Percentiles rank a stretch among this genome's conserved stretches.
Conservation (phyloP, 805 yeast species). For the Hanseniaspora singularis region DNA sequence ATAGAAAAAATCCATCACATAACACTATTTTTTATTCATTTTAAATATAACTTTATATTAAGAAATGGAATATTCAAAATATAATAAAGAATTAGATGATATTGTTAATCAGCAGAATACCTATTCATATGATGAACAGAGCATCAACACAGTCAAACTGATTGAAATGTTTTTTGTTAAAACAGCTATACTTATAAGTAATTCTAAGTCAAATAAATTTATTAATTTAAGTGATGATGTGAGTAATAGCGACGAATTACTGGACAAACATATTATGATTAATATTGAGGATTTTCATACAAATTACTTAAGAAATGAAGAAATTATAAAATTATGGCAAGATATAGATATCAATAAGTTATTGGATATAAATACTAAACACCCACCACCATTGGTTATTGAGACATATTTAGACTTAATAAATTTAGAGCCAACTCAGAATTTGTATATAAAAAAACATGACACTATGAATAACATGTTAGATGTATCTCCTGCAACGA, state of each 20-base stretch:
- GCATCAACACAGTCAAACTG: conserved; percentile 24
- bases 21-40: background rate
- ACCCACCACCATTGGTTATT: conserved; percentile 66
- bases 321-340: conserved; percentile 32
- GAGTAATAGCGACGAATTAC: too few relatives aligned
- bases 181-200: conserved; percentile 45
- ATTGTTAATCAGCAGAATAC: background rate
- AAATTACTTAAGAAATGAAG: conserved; percentile 19
- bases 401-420: conserved; percentile 71
- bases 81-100: background rate
- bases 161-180: conserved; percentile 54
- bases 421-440: conserved; percentile 42
- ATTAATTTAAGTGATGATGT: conserved; percentile 20
- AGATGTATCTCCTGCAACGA: background rate
- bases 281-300: conserved; percentile 16
- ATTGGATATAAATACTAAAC: conserved; percentile 17
- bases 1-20: background rate
- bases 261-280: conserved; percentile 19
- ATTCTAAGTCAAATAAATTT: conserved; percentile 30
- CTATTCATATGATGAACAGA: background rate
- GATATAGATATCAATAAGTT: conserved; percentile 9
- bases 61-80: background rate
- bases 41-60: background rate
- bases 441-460: conserved; percentile 47
- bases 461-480: background rate